A percentile compares a stretch with the other conserved stretches of the same genome.
Evolutionary conservation across 108 stramenopile species (phyloP).

Genomic region (Thalassiosira profunda): DNA sequence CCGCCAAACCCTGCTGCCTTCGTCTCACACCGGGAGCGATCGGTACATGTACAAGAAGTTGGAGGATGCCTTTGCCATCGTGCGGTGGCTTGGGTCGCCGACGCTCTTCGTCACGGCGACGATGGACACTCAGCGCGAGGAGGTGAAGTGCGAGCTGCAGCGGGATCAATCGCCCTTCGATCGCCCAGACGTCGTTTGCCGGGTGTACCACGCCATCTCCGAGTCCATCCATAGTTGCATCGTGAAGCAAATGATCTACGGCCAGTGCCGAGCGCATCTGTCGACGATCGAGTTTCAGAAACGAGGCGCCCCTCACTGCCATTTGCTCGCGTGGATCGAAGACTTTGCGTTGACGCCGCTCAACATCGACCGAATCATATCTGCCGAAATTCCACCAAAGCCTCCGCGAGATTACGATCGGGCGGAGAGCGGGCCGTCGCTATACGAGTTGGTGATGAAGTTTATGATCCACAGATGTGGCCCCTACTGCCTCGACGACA

Average conservation of each 20-base stretch:
- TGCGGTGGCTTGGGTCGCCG: conserved; percentile 14
- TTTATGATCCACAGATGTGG: conserved; percentile 16
- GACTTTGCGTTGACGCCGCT: not conserved
- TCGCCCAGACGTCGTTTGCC: conserved; percentile 21
- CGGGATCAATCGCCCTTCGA: conserved; percentile 21
- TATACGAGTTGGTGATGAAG: not conserved
- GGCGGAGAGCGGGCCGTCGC: conserved; percentile 4
- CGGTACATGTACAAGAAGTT: conserved; percentile 8
- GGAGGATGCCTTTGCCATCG: conserved; percentile 24
- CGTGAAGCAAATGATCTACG: conserved; percentile 1
- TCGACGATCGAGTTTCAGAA: conserved; percentile 13
- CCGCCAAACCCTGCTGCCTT: not conserved
- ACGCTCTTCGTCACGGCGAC: conserved; percentile 31
- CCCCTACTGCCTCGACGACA: conserved; percentile 1
- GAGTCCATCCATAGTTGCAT: no score
- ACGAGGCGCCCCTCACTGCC: conserved; percentile 5
- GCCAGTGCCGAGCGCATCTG: not conserved
- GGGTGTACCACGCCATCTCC: not conserved
- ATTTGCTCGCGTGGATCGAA: conserved; percentile 12
- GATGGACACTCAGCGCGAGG: conserved; percentile 16
- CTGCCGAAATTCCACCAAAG: conserved; percentile 31
- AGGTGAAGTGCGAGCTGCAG: conserved; percentile 11
- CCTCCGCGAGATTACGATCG: no score
- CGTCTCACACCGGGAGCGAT: not conserved
- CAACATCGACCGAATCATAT: conserved; percentile 11